Evolutionary conservation across 2,329 filamentous ascomycete species (phyloP).

Genomic region (Aspergillus arachidicola): DNA sequence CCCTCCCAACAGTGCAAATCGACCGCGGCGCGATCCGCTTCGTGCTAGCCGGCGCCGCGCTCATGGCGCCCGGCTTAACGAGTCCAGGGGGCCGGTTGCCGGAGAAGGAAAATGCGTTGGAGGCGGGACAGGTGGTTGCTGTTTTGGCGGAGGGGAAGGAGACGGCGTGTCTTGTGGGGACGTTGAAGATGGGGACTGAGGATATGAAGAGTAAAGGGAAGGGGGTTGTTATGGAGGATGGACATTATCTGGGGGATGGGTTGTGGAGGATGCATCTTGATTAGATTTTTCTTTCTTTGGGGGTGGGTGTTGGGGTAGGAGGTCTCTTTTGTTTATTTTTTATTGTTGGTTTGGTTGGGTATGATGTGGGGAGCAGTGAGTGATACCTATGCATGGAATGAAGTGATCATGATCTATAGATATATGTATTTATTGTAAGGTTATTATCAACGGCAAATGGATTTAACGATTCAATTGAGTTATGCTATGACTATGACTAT

Average conservation of each 20-base stretch:
- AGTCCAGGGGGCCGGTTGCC: constrained; percentile 80
- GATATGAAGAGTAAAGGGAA: constrained; percentile 95
- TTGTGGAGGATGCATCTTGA: constrained; percentile 75
- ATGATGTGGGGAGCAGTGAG: neutral
- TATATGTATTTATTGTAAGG: constrained; percentile 1
- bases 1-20: constrained; percentile 83
- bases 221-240: constrained; percentile 89
- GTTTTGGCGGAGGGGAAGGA: constrained; percentile 92
- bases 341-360: neutral
- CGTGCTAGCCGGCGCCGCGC: constrained; percentile 86
- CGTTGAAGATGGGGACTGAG: constrained; percentile 79
- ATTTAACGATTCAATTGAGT: neutral
- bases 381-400: constrained; percentile 4
- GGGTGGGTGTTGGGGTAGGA: neutral
- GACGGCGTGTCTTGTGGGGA: constrained; percentile 84
- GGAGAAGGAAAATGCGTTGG: constrained; percentile 62
- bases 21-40: constrained; percentile 97
- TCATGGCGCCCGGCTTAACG: constrained; percentile 95
- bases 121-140: constrained; percentile 81
- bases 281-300: constrained; percentile 36
- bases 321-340: neutral
- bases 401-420: neutral
- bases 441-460: neutral
- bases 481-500: too few species aligned
- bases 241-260: constrained; percentile 92